Percentiles rank a stretch among this genome's conserved stretches.
phyloP scores from a whole-genome alignment of 306 rosid genomes.

The Ziziphus jujuba region DNA sequence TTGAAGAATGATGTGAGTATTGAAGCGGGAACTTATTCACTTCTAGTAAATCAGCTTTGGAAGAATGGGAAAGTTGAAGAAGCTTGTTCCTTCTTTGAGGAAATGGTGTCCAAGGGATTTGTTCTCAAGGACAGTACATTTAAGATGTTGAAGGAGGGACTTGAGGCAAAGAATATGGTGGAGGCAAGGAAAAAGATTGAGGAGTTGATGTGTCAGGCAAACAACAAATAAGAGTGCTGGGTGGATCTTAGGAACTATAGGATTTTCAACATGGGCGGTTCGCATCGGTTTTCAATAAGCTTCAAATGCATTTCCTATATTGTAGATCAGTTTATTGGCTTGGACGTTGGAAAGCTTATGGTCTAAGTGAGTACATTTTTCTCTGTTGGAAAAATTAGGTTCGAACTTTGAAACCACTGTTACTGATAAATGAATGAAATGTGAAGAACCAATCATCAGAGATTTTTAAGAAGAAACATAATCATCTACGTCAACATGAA shows the following conservation, averaged over 20 bases:
- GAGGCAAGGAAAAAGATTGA: conserved; percentile 52
- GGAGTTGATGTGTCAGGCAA: conserved; percentile 44
- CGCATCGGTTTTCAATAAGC: neutral
- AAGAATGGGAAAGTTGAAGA: conserved; percentile 14
- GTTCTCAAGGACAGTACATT: conserved; percentile 28
- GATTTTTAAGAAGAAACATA: no score
- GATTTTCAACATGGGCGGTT: neutral
- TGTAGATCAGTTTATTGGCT: no score
- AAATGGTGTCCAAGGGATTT: conserved; percentile 43
- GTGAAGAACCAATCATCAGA: no score
- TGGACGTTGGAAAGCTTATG: no score
- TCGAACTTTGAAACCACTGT: no score
- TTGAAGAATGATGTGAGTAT: conserved; percentile 55
- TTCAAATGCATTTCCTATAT: neutral
- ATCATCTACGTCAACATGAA: no score
- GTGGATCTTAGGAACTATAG: neutral
- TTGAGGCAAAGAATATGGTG: conserved; percentile 59
- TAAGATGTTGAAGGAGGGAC: conserved; percentile 44
- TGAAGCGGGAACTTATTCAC: conserved; percentile 58
- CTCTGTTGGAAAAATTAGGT: no score
- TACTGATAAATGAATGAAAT: no score
- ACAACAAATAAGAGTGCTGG: neutral
- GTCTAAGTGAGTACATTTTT: no score
- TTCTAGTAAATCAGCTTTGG: conserved; percentile 47
- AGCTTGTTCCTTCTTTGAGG: conserved; percentile 47